Conservation (phyloP, 768 basidiomycete species). For the Rhodotorula taiwanensis region DNA sequence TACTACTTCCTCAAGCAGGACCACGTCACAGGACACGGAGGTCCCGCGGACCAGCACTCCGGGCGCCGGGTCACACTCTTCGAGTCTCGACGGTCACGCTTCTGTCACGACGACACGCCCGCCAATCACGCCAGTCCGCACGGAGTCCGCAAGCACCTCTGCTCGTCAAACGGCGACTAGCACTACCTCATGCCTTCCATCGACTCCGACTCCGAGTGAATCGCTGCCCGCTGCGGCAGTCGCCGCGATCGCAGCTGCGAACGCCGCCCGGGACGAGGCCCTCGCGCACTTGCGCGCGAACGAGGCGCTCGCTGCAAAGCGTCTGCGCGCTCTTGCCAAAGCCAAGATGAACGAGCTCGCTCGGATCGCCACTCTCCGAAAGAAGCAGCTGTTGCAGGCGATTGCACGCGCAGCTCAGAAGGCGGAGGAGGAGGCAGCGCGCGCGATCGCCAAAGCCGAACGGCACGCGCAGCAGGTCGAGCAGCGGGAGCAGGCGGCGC, state of each 20-base stretch:
- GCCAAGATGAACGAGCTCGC: not conserved
- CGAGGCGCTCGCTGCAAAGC: not conserved
- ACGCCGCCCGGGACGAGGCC: not conserved
- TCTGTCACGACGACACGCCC: too few species aligned
- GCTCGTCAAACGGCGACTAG: too few species aligned
- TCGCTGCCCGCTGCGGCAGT: not conserved
- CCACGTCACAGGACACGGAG: too few species aligned
- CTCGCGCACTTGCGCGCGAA: slow-evolving; percentile 1
- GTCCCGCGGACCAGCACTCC: too few species aligned
- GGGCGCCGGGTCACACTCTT: too few species aligned
- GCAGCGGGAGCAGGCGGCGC: too few species aligned
- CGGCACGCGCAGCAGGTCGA: too few species aligned
- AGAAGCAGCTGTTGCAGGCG: not conserved
- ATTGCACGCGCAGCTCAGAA: not conserved
- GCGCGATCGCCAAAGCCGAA: too few species aligned
- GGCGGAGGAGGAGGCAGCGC: not conserved
- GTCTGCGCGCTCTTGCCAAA: not conserved
- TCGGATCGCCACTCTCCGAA: not conserved
- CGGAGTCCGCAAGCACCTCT: too few species aligned
- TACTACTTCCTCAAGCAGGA: too few species aligned
- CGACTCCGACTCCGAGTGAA: not conserved
- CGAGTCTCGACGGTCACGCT: too few species aligned
- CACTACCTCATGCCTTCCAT: not conserved
- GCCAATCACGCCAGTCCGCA: too few species aligned
- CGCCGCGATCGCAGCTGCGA: not conserved